Percentiles rank a stretch among this genome's conserved stretches.
Conservation (phyloP, 352 stramenopile genomes). For the Globisporangium mamillatum region DNA sequence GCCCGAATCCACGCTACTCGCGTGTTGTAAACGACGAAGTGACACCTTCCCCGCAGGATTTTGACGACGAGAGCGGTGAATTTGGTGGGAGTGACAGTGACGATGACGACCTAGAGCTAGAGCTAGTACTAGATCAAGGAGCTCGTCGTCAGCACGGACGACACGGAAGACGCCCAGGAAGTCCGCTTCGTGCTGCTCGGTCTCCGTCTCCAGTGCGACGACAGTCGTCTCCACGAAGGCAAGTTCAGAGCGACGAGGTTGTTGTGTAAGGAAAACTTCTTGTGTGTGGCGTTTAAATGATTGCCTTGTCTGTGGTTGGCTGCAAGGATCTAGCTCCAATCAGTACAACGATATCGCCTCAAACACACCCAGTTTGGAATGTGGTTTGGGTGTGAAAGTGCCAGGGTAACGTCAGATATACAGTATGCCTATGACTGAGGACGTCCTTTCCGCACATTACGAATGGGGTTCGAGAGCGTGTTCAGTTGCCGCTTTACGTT, state of each 20-base stretch:
- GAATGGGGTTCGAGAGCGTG: background rate
- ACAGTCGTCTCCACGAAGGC: constrained; percentile 7
- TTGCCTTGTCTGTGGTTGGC: background rate
- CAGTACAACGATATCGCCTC: background rate
- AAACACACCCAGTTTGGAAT: background rate
- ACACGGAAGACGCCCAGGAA: constrained; percentile 2
- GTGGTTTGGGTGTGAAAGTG: background rate
- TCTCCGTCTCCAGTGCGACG: background rate
- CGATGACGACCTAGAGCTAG: constrained; percentile 1
- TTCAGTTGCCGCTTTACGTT: background rate
- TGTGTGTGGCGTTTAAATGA: background rate
- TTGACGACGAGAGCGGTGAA: constrained; percentile 18
- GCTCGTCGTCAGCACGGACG: constrained; percentile 5
- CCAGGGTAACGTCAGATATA: background rate
- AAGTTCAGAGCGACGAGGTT: constrained; percentile 25
- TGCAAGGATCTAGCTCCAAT: background rate
- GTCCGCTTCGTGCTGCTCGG: background rate
- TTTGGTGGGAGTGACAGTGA: constrained; percentile 10
- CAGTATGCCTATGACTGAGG: background rate
- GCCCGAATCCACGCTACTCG: constrained; percentile 9
- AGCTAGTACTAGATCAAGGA: constrained; percentile 1
- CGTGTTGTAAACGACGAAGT: constrained; percentile 23
- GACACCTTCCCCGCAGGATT: constrained; percentile 5
- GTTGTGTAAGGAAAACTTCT: background rate
- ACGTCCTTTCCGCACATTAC: background rate